Evolutionary conservation across 192 early-diverging fungal genomes (phyloP), one percentile per base, ranked within the genome.

Genomic region (Gryganskiella cystojenkinii): DNA sequence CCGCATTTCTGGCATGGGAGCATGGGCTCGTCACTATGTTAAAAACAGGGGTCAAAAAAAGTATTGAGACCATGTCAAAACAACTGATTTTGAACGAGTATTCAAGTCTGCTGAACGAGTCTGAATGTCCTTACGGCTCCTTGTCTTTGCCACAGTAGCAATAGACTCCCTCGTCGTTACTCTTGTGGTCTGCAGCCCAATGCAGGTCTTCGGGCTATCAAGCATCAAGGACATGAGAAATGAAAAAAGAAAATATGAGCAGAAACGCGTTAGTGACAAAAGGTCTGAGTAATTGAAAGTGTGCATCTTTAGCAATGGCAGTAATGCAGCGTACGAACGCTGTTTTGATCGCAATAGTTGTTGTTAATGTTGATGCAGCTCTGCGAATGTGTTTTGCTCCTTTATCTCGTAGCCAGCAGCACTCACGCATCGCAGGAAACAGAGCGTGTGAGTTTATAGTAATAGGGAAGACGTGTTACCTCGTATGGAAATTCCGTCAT

Each of bases 81-180:
- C 25, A 4, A 15, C 2, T 15, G 1, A 6, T 1, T 19, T 2
- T 3, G 0, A 52, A 24, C 1, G n/a, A 28, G 15, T 27, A 8
- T 27, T 14, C 0, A 30, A 50, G 47, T 28, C 42, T 47, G 31
- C 25, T 55, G 8, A 28, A 65, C 24, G 71, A 13, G 37, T 40
- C 13, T 9, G 37, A 13, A 13, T 40, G 37, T 40, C 37, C 83
- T 69, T 81, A 85, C 85, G 73, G 54, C 56, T 72, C 65, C 74
- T 90, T 84, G 64, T 86, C 85, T 71, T 85, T 79, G 15, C 92
- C 94, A 44, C 94, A 95, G 62, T 95, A 95, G 74, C 94, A 95
- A 69, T 95, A 95, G 13, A 79, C 70, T 25, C 85, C 86, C 64
- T 95, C 83, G 1, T 25, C 57, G 30, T 78, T 78, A 14, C 74